Evolutionary conservation across 371 early-diverging fungal species (phyloP), one percentile per base, ranked within the genome.

Genomic region (Chytridium lagenaria): DNA sequence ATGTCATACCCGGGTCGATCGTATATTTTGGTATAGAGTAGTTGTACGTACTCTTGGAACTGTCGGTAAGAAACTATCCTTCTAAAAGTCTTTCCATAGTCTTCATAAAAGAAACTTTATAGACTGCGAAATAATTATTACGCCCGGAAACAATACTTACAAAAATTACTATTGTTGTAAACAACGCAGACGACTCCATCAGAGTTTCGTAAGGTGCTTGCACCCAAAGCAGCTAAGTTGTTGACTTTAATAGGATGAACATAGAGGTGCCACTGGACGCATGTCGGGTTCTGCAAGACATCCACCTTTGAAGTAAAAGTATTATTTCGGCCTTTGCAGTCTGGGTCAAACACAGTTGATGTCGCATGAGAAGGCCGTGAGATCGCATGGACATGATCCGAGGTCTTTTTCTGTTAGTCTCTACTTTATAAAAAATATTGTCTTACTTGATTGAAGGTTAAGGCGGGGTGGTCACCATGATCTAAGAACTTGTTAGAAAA

Each of bases 271-370:
- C 7, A 67, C 49, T 10, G 51, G 34, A 36, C 26, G 22, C 10
- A 36, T 44, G 7, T 22, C 40, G 1, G 73, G 30, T 23, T 34
- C 10, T 12, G 37, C 23, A 36, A 2, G n/a, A 34, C 57, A 67
- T 33, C 36, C 36, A 44, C 2, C 28, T 22, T 23, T 15, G 5
- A 16, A 34, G 69, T 16, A 10, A 1, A 55, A 7, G 5, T 23
- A 26, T 10, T 5, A 22, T 36, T 16, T 40, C 74, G 34, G 28
- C 34, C 55, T 7, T 50, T 36, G 74, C 81, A 81, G 50, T 81
- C 81, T 1, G 69, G 57, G 66, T 81, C 81, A 67, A 79, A 81
- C 78, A 68, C 81, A 81, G 68, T 76, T 76, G 39, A 63, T n/a
- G 68, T 81, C 81, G 73, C 81, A 81, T 7, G 28, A 31, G 39